Conservation (phyloP, 768 basidiomycete genomes). For the Auricularia sp. region DNA sequence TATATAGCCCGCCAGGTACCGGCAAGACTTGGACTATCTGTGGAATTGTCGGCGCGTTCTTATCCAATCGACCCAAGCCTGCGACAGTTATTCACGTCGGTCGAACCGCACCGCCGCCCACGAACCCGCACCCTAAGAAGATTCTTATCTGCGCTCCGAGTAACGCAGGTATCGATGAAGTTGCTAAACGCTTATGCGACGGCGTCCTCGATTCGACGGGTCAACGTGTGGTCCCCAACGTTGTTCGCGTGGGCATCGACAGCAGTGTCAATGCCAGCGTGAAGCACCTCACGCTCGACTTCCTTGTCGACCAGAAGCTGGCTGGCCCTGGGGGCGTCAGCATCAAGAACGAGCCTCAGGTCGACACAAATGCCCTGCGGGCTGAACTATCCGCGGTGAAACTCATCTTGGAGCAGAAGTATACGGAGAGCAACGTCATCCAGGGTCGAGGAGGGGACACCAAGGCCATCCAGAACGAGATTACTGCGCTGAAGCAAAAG, state of each 20-base stretch:
- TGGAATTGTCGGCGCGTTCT: slow-evolving; percentile 76
- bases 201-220: slow-evolving; percentile 54
- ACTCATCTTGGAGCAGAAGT: slow-evolving; percentile 43
- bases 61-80: slow-evolving; percentile 46
- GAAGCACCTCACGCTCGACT: slow-evolving; percentile 79
- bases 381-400: slow-evolving; percentile 64
- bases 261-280: slow-evolving; percentile 66
- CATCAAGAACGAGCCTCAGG: slow-evolving; percentile 27
- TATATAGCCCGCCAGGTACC: slow-evolving; percentile 81
- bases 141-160: slow-evolving; percentile 92
- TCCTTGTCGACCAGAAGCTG: slow-evolving; percentile 69
- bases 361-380: slow-evolving; percentile 35
- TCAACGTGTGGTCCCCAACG: slow-evolving; percentile 48
- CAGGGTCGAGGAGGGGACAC: not conserved
- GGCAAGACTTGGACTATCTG: slow-evolving; percentile 98
- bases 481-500: slow-evolving; percentile 52
- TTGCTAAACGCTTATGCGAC: slow-evolving; percentile 77
- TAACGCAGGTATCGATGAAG: slow-evolving; percentile 97
- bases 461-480: slow-evolving; percentile 38
- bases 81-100: slow-evolving; percentile 43
- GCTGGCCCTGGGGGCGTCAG: slow-evolving; percentile 13
- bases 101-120: slow-evolving; percentile 26
- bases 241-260: slow-evolving; percentile 84
- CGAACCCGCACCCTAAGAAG: slow-evolving; percentile 48
- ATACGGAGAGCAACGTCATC: slow-evolving; percentile 30